phyloP scores from a whole-genome alignment of 768 basidiomycete species.

The Serendipita indica region DNA sequence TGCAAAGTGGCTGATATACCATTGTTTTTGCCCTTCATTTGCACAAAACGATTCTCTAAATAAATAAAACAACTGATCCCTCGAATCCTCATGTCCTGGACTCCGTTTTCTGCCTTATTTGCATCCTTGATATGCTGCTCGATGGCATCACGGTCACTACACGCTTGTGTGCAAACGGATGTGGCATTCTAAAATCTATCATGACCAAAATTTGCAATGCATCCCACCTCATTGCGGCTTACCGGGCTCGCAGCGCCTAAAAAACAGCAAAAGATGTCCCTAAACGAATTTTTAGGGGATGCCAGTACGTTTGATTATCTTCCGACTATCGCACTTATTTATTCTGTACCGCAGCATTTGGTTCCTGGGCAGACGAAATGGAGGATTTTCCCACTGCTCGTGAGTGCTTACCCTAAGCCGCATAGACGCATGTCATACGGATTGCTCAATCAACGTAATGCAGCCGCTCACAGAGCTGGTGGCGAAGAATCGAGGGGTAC shows the following conservation, averaged over 20 bases:
- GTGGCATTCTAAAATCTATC: no score
- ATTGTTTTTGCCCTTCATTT: no score
- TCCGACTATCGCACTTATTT: conserved; percentile 11
- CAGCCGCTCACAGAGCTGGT: conserved; percentile 56
- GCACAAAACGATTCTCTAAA: no score
- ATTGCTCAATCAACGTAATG: conserved; percentile 13
- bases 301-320: conserved; percentile 38
- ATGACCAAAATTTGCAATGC: no score
- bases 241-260: conserved; percentile 73
- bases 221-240: no score
- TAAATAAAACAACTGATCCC: no score
- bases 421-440: conserved; percentile 6
- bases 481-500: conserved; percentile 35
- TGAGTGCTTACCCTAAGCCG: conserved; percentile 35
- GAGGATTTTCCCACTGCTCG: conserved; percentile 84
- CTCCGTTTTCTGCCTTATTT: no score
- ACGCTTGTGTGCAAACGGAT: no score
- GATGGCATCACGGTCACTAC: no score
- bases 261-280: conserved; percentile 80
- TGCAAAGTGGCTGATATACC: no score
- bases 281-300: conserved; percentile 88
- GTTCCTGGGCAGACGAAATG: conserved; percentile 99
- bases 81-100: no score
- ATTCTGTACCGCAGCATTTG: conserved; percentile 40
- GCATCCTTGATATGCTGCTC: no score